Evolutionary conservation across 192 early-diverging fungal species (phyloP).

Genomic region (Coemansia aciculifera): DNA sequence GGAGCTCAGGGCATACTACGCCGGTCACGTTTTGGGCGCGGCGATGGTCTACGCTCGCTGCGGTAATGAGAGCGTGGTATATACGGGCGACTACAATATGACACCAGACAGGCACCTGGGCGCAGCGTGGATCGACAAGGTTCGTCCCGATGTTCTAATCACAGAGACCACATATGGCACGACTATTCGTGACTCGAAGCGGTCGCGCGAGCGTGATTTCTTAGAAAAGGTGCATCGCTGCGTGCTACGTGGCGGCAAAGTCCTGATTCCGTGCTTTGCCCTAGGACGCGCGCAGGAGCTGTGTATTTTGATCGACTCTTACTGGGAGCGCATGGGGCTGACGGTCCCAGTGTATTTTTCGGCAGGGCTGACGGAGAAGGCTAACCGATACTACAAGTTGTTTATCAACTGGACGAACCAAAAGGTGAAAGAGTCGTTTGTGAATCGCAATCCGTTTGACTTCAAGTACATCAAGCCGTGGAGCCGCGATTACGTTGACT

Average conservation of each 20-base stretch:
- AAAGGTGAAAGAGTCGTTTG: constrained; percentile 92
- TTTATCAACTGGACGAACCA: constrained; percentile 99
- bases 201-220: constrained; percentile 91
- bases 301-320: constrained; percentile 91
- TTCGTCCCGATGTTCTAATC: constrained; percentile 89
- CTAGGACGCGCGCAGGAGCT: constrained; percentile 97
- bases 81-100: constrained; percentile 91
- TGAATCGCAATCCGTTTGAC: constrained; percentile 94
- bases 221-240: constrained; percentile 83
- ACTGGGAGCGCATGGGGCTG: constrained; percentile 91
- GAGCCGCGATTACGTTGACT: constrained; percentile 67
- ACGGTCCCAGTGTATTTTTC: constrained; percentile 94
- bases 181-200: constrained; percentile 90
- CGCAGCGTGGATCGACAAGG: constrained; percentile 93
- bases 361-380: constrained; percentile 89
- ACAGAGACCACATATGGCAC: constrained; percentile 98
- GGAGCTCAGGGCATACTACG: constrained; percentile 87
- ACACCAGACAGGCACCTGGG: constrained; percentile 91
- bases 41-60: constrained; percentile 89
- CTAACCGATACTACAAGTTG: constrained; percentile 95
- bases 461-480: constrained; percentile 91
- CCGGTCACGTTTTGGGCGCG: constrained; percentile 96
- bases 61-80: constrained; percentile 75
- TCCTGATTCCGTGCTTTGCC: constrained; percentile 97
- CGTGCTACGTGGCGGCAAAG: constrained; percentile 78